Evolutionary conservation across 169 alveolate genomes (phyloP).

Genomic region (Eimeria acervulina): DNA sequence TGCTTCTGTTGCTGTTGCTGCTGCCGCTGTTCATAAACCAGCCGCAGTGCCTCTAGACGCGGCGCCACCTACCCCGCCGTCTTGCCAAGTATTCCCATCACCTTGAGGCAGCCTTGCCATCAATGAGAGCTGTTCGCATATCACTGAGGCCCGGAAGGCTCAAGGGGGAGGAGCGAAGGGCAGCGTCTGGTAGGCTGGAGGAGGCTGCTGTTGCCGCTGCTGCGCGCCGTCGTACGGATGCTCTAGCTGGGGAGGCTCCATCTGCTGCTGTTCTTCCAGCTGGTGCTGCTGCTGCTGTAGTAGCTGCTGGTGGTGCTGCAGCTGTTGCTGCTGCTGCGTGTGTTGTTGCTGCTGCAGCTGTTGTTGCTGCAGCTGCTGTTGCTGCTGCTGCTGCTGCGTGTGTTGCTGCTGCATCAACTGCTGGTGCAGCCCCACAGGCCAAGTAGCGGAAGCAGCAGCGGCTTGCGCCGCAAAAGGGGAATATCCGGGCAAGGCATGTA

Average conservation of each 20-base stretch:
- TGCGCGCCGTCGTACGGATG: constrained; percentile 12
- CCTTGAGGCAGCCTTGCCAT: not conserved
- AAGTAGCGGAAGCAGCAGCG: constrained; percentile 50
- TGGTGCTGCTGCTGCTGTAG: constrained; percentile 64
- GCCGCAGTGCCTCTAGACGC: not conserved
- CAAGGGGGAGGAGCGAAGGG: constrained; percentile 59
- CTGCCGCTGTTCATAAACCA: not conserved
- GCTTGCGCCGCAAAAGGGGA: constrained; percentile 70
- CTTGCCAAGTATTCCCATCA: not conserved
- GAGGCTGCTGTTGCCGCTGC: constrained; percentile 39
- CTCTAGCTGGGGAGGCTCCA: constrained; percentile 32
- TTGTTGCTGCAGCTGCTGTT: constrained; percentile 55
- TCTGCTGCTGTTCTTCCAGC: constrained; percentile 58
- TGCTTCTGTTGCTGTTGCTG: not conserved
- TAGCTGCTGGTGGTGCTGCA: constrained; percentile 53
- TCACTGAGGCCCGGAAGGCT: not conserved
- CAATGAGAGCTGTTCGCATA: not conserved
- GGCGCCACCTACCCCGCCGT: not conserved
- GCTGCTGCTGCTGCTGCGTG: constrained; percentile 46
- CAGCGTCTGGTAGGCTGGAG: constrained; percentile 51
- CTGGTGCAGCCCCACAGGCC: constrained; percentile 74
- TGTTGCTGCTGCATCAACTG: constrained; percentile 64
- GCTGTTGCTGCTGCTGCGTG: constrained; percentile 38
- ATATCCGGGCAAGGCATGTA: constrained; percentile 60
- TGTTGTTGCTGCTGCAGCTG: constrained; percentile 67